These are phyloP conservation scores for Magnaporthiopsis rhizophila DNA, from an alignment of 2,329 filamentous ascomycete genomes.

Conservation along the genomic window DNA sequence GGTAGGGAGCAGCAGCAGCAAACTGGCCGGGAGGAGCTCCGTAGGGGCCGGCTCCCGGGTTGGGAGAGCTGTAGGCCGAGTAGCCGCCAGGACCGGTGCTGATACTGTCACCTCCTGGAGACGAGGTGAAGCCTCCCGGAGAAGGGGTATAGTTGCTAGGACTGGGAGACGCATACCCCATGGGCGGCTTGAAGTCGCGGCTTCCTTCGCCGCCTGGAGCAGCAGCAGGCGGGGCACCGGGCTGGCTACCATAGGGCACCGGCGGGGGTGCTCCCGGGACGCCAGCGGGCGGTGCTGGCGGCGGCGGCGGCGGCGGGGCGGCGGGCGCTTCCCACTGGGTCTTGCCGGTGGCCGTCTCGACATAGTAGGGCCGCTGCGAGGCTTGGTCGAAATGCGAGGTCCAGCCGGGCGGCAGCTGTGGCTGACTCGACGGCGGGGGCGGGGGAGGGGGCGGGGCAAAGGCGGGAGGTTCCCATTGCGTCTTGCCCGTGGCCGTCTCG, in stretches of 20 bases:
- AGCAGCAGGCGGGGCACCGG: not conserved
- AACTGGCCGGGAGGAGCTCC: not conserved
- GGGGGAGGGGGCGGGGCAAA: conserved; percentile 13
- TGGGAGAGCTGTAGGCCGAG: not conserved
- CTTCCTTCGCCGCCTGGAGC: not conserved
- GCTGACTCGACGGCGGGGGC: not conserved
- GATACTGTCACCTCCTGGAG: not conserved
- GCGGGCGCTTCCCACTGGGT: conserved; percentile 43
- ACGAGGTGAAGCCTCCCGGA: not conserved
- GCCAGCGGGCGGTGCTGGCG: not conserved
- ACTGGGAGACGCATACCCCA: not conserved
- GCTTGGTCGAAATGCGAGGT: conserved; percentile 2
- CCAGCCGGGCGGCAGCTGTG: conserved; percentile 4
- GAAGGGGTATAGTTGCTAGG: not conserved
- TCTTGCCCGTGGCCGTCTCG: conserved; percentile 45
- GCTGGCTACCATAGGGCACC: conserved; percentile 4
- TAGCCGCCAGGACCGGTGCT: not conserved
- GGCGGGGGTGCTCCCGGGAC: not conserved
- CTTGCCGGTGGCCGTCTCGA: conserved; percentile 46
- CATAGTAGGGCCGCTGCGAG: conserved; percentile 33
- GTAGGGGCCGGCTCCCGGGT: not conserved
- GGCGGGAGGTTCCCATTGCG: conserved; percentile 41
- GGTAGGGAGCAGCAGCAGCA: not conserved
- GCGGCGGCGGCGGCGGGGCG: not conserved
- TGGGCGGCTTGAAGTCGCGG: not conserved